Conservation (phyloP, 2,329 filamentous ascomycete genomes). For the Zelopaecilomyces penicillatus region DNA sequence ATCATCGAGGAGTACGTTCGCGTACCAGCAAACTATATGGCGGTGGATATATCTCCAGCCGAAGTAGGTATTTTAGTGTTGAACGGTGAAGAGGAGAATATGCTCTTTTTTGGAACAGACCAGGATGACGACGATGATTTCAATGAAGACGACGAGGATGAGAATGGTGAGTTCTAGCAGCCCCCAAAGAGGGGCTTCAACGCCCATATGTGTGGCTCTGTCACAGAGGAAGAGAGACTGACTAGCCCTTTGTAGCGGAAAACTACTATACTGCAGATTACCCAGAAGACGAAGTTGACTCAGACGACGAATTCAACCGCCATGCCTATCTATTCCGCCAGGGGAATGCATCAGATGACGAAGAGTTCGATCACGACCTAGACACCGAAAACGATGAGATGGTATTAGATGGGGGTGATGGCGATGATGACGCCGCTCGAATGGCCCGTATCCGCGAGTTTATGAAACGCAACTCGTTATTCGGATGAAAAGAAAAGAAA, state of each 20-base stretch:
- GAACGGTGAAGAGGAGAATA: conserved; percentile 48
- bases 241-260: conserved; percentile 44
- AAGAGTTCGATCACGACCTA: conserved; percentile 38
- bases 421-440: conserved; percentile 27
- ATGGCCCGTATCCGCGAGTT: conserved; percentile 32
- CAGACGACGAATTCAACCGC: conserved; percentile 47
- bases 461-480: conserved; percentile 24
- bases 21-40: conserved; percentile 44
- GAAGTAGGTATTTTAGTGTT: conserved; percentile 50
- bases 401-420: conserved; percentile 28
- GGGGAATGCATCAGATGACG: conserved; percentile 44
- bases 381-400: conserved; percentile 30
- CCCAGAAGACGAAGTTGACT: conserved; percentile 69
- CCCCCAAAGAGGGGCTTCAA: not conserved
- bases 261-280: conserved; percentile 75
- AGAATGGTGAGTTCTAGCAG: conserved; percentile 43
- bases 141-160: conserved; percentile 53
- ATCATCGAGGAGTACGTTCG: conserved; percentile 58
- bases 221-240: not conserved
- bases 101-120: conserved; percentile 52
- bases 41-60: conserved; percentile 36
- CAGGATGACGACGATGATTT: conserved; percentile 54
- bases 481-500: too few relatives aligned
- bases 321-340: conserved; percentile 48
- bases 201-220: not conserved